Percentiles rank a stretch among this genome's conserved stretches.
phyloP scores from a whole-genome alignment of 768 basidiomycete species.

The Polyporus arcularius region DNA sequence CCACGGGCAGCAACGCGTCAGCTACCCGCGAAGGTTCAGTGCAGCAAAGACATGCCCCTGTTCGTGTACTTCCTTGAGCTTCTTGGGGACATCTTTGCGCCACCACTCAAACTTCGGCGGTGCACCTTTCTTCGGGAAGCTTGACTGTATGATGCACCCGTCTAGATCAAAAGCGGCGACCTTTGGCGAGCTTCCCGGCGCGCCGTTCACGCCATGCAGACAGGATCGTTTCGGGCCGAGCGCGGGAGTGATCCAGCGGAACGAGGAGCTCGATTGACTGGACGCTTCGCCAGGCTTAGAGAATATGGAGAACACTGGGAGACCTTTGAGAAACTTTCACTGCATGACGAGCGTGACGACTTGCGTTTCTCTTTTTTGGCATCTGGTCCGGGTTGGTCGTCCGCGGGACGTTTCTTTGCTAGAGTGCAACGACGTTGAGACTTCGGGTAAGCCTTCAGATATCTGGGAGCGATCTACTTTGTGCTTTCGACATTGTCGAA shows the following conservation, averaged over 20 bases:
- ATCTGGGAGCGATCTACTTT: no score
- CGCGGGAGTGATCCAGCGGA: conserved; percentile 34
- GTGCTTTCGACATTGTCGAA: no score
- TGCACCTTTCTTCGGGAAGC: conserved; percentile 44
- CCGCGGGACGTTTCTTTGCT: no score
- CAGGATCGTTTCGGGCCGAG: conserved; percentile 36
- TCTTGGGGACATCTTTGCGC: conserved; percentile 60
- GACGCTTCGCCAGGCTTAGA: conserved; percentile 16
- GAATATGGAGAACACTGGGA: conserved; percentile 32
- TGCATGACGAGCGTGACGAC: no score
- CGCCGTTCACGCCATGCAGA: conserved; percentile 37
- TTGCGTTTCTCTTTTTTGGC: no score
- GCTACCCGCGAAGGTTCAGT: neutral
- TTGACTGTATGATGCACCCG: conserved; percentile 70
- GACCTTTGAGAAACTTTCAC: no score
- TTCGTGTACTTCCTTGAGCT: conserved; percentile 58
- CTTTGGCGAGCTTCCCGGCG: conserved; percentile 49
- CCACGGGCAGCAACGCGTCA: neutral
- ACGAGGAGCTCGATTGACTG: conserved; percentile 11
- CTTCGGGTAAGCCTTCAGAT: no score
- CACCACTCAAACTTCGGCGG: conserved; percentile 74
- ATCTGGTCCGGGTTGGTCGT: no score
- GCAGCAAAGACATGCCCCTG: conserved; percentile 50
- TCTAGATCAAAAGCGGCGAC: conserved; percentile 87
- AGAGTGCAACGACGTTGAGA: no score